Base-by-base conservation (phyloP, 1,284 basidiomycete species). In the Melampsora allii-populina region DNA sequence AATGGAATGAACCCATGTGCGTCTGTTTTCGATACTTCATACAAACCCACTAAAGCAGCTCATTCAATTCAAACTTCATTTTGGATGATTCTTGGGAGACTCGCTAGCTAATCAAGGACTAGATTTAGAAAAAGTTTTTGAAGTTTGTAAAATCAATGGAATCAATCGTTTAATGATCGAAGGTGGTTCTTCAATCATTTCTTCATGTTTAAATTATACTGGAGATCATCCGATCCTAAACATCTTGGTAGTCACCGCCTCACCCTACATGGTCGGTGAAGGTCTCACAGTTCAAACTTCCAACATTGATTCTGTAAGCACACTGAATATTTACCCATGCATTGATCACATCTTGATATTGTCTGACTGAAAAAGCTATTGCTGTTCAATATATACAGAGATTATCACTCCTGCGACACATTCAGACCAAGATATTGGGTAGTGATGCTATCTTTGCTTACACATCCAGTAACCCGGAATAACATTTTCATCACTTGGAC, bases 161-260 rank as follows among this genome's bases (percentile, higher is more conserved):
- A 85, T 96, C 75, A 82, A 82, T 7, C 89, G 88, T 3, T 84
- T 97, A 67, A 98, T 98, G 95, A 89, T 97, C 10, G 95, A 98
- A 84, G 95, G 95, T 66, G 95, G 95, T 19, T 90, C 92, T 3
- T 83, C 84, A 4, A 85, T 98, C 75, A 93, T 98, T 73, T 84
- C 86, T 19, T 88, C 90, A 1, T 92, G 95, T 82, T 83, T 96
- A 0, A 79, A 80, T 24, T 73, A 78, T 9, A 74, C 75, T 39
- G 66, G 68, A 17, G 36, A 61, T n/a, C 63, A 61, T 50, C 79
- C 78, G 3, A 76, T 86, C 6, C 85, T 94, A 3, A 89, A 95
- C 80, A 84, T 85, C 29, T 81, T 95, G 42, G 86, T 96, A 60
- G 83, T 95, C 50, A 96, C 93, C 2, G 86, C 92, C 33, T 89